Base-by-base conservation (phyloP, 805 yeast species). In the Brettanomyces custersianus region DNA sequence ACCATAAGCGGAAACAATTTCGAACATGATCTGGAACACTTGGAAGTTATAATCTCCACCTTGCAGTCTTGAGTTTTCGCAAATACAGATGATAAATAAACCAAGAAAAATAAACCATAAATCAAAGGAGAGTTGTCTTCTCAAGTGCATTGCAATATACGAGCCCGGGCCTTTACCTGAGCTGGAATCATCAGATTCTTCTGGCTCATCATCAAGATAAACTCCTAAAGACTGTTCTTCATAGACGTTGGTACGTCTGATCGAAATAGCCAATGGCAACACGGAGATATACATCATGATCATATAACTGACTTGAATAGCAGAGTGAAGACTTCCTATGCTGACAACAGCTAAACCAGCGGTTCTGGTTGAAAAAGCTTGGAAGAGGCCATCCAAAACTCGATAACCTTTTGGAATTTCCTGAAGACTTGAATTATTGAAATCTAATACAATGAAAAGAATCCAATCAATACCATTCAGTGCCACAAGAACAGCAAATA, bases 241-340 rank as follows among this genome's bases (percentile, higher is more conserved):
- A 61, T 92, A 92, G 37, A 92, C 99, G 55, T 92, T 92, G 15
- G 98, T 92, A 56, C 96, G 74, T 62, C 99, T 77, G 43, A 92
- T 87, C 26, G 96, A 85, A 44, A 92, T 92, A 22, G 99, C 98
- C 47, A 92, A 65, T 1, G 99, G 99, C 53, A 88, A 67, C 30
- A 90, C 96, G 12, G 97, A 90, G 20, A 92, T 87, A 61, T 92
- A 92, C 98, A 92, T 92, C 97, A 92, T 90, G 41, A 92, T 71
- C 77, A 86, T 71, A 55, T 92, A 92, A 47, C 92, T 77, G 20
- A 92, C 94, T 56, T 87, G 95, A 34, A 90, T 84, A 0, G 95
- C 92, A 0, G 96, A 92, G 50, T 87, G 92, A 31, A 92, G 64
- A 29, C 57, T 54, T 2, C 85, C 62, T 27, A 92, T 59, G 52